Base-by-base conservation (phyloP, 1,139 yeast genomes). In the Entelexis sorbosivorans region DNA sequence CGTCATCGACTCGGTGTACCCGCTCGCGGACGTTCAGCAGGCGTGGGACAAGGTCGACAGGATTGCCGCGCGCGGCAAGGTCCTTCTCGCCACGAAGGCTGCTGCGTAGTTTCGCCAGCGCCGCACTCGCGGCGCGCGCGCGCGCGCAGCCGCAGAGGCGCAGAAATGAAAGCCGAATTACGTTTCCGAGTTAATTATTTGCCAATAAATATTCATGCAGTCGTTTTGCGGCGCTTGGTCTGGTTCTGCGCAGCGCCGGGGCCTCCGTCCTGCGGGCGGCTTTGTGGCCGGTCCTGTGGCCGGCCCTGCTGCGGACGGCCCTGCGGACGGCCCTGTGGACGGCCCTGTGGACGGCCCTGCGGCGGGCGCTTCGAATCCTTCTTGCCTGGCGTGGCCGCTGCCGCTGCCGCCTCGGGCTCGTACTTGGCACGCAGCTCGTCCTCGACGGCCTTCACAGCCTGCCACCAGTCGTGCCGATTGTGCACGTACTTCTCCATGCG, bases 391-490 rank as follows among this genome's bases (percentile, higher is more conserved):
- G 42, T 4, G 13, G 17, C n/a, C 11, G n/a, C n/a, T n/a, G 34
- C 33, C 13, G 19, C 10, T 3, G 34, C 35, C 9, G 26, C 19
- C 26, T 19, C 35, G 1, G 50, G 52, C 22, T 49, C 55, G 13
- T 52, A 39, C 38, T 33, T 33, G 10, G 52, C 48, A 13, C 52
- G 47, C 32, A 63, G 56, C 36, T 48, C 55, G 51, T 72, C 72
- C 63, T 85, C 94, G 61, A 81, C 84, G 49, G 80, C 80, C 63
- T 83, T 87, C 33, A 85, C 77, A 35, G 77, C 61, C 44, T 75
- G 71, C 68, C 83, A 85, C 96, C 96, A 88, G 62, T 87, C 95
- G 63, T 73, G 77, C 64, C 82, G 79, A 66, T 81, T 81, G 64
- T 96, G 75, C 13, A 72, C 66, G 62, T 80, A 86, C 60, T 79